These are phyloP conservation scores for Microdochium bolleyi DNA, from an alignment of 2,329 filamentous ascomycete species.

Conservation along the genomic window DNA sequence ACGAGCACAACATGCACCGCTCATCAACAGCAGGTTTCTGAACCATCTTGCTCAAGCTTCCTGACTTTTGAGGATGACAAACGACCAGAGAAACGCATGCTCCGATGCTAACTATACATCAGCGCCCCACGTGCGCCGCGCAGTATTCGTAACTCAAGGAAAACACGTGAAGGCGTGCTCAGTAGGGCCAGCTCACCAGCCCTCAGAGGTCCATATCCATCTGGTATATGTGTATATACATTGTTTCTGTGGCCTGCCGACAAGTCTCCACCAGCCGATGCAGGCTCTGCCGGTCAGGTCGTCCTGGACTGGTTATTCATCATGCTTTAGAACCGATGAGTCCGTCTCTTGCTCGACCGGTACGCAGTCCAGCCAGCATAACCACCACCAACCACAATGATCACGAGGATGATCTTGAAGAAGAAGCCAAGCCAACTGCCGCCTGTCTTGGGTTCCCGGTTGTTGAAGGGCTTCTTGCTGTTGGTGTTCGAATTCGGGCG, in stretches of 20 bases:
- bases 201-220: not conserved
- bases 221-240: not conserved
- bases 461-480: constrained; percentile 28
- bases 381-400: constrained; percentile 58
- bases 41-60: too few species aligned
- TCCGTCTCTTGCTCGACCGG: constrained; percentile 55
- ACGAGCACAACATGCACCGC: too few species aligned
- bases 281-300: too few species aligned
- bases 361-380: constrained; percentile 87
- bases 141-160: not conserved
- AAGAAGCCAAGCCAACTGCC: constrained; percentile 58
- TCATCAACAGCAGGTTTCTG: too few species aligned
- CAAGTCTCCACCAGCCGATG: too few species aligned
- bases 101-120: not conserved
- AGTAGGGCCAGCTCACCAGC: not conserved
- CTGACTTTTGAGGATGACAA: not conserved
- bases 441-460: constrained; percentile 32
- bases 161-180: not conserved
- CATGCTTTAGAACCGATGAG: constrained; percentile 42
- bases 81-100: not conserved
- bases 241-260: not conserved
- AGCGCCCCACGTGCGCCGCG: not conserved
- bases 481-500: constrained; percentile 28
- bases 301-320: too few species aligned
- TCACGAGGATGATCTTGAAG: constrained; percentile 74